These are phyloP conservation scores for Leccinum variicolor DNA, from an alignment of 768 basidiomycete species.

Conservation along the genomic window DNA sequence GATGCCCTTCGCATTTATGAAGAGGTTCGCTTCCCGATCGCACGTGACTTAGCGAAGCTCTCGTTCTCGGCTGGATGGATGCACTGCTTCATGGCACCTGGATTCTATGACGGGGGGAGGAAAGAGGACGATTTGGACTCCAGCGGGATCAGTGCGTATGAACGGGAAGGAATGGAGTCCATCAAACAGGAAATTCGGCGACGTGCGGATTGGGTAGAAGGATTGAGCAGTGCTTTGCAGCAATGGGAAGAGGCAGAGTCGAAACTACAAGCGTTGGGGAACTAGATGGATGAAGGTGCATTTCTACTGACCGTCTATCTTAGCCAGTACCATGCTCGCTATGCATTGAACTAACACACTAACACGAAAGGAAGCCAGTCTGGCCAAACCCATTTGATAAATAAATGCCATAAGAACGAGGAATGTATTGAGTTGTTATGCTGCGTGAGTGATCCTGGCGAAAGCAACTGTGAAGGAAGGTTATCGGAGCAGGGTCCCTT, in stretches of 20 bases:
- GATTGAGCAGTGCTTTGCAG: slow-evolving; percentile 1
- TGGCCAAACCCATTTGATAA: too few species aligned
- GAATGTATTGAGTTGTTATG: too few species aligned
- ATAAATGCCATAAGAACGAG: too few species aligned
- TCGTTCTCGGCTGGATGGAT: slow-evolving; percentile 9
- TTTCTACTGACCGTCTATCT: too few species aligned
- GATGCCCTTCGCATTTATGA: slow-evolving; percentile 11
- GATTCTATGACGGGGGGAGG: slow-evolving; percentile 21
- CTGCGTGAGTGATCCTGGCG: too few species aligned
- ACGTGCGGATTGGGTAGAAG: slow-evolving; percentile 17
- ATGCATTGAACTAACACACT: too few species aligned
- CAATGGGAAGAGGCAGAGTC: slow-evolving; percentile 18
- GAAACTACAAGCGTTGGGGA: not conserved
- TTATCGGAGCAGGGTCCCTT: too few species aligned
- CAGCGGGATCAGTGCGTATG: slow-evolving; percentile 3
- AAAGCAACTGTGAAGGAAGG: too few species aligned
- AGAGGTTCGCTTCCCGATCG: slow-evolving; percentile 12
- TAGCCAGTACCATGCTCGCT: too few species aligned
- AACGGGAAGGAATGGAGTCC: slow-evolving; percentile 17
- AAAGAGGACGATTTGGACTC: slow-evolving; percentile 6
- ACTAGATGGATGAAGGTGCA: not conserved
- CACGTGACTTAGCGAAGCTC: slow-evolving; percentile 6
- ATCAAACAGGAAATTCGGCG: slow-evolving; percentile 10
- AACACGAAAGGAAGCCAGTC: too few species aligned
- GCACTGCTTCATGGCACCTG: slow-evolving; percentile 12